Base-by-base conservation (phyloP, 805 yeast species). In the Clavispora santaluciae region DNA sequence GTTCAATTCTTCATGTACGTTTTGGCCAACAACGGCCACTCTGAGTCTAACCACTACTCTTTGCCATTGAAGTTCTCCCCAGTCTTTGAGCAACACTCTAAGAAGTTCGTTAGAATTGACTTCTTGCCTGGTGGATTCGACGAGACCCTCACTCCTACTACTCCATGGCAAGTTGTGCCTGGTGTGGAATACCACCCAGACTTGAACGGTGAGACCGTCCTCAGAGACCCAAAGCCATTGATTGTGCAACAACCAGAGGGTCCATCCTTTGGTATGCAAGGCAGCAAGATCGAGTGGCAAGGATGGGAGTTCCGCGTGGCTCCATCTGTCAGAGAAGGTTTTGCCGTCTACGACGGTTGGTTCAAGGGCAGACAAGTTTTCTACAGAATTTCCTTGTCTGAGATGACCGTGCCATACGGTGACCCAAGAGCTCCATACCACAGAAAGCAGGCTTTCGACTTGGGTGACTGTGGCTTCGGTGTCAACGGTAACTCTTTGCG, bases 351-450 rank as follows among this genome's bases (percentile, higher is more conserved):
- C 60, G 86, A 85, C 51, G 80, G 79, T 39, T 68, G 68, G 56
- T 85, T 83, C 70, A 82, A 83, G 61, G 91, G 90, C 38, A 78
- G 93, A 64, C 81, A 84, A 36, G 66, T 79, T 33, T 76, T 84
- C 57, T 84, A 85, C 73, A 74, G 93, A 67, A 61, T 83, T 35
- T 74, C 89, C 2, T 65, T 84, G 51, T 78, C 85, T 41, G 95
- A 85, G 65, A 85, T 86, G 95, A 84, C 91, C 30, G 95, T 86
- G 48, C 93, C 93, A 24, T 85, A 86, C 57, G 90, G 87, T 60
- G 91, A 85, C 60, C 88, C 90, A 56, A 75, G 91, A 64, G 80
- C 81, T 35, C 93, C 93, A 48, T 81, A 73, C 68, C 89, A 83
- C 66, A 77, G 91, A 74, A 85, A 86, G 68, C 90, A 83, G 69